Conservation (phyloP, 208 protist genomes). For the Strigomonas culicis region DNA sequence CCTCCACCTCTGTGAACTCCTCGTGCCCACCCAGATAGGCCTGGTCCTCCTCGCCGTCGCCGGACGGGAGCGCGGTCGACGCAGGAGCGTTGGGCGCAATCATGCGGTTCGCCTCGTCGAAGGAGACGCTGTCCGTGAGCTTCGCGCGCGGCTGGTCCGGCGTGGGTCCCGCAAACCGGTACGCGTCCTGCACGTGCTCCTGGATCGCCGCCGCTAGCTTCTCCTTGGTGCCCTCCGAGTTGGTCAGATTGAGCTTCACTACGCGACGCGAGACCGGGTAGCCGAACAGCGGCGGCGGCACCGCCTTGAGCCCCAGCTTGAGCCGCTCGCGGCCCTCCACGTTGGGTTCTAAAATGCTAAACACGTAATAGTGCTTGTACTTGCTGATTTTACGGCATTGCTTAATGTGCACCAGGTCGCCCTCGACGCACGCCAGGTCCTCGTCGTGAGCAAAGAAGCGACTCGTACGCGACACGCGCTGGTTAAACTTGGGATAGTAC, state of each 20-base stretch:
- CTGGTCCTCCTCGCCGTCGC: conserved; percentile 24
- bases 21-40: conserved; percentile 19
- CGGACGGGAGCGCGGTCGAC: conserved; percentile 32
- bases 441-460: conserved; percentile 92
- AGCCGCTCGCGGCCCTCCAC: conserved; percentile 88
- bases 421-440: conserved; percentile 91
- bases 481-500: conserved; percentile 93
- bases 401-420: conserved; percentile 91
- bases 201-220: conserved; percentile 91
- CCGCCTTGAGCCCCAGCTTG: conserved; percentile 85
- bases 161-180: conserved; percentile 83
- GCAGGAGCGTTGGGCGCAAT: conserved; percentile 82
- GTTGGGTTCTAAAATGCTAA: conserved; percentile 91
- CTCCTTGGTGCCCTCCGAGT: conserved; percentile 79
- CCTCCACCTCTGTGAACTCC: conserved; percentile 76
- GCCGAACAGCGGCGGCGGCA: conserved; percentile 86
- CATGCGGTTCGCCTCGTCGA: conserved; percentile 91
- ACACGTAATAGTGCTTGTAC: conserved; percentile 94
- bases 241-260: conserved; percentile 91
- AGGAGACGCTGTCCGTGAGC: conserved; percentile 75
- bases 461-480: conserved; percentile 87
- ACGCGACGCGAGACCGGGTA: conserved; percentile 88
- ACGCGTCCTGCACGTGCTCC: conserved; percentile 91
- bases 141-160: conserved; percentile 78
- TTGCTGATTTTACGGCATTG: conserved; percentile 91